Evolutionary conservation across 768 basidiomycete genomes (phyloP), one percentile per base, ranked within the genome.

Genomic region (Xerocomellus chrysenteron): DNA sequence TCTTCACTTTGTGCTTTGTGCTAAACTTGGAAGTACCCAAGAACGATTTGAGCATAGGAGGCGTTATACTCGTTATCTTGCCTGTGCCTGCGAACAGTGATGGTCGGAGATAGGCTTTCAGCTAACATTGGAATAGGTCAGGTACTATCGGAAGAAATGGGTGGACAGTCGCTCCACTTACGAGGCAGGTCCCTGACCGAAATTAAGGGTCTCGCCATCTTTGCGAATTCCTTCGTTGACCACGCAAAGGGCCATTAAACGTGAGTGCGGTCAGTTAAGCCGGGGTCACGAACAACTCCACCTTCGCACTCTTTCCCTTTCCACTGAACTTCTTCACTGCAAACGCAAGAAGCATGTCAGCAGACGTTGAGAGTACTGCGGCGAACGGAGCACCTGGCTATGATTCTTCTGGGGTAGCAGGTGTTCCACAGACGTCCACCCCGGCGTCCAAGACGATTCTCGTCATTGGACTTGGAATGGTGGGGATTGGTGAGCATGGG

Each of bases 381-480:
- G 4, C 37, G 49, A 40, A 46, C 9, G 35, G 39, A n/a, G 21
- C 37, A 40, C 36, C 49, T 46, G 3, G 21, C 17, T 1, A 44
- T 32, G 36, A 24, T 21, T 26, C 39, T 1, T 48, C n/a, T 21
- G 32, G 6, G 14, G 14, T 1, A 17, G 28, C 28, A 11, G 28
- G 28, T 12, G 17, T 50, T 24, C 42, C 28, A 11, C 42, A 13
- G 48, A 17, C 19, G 16, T 5, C 42, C 19, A 6, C 28, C 6
- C 16, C 36, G 33, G 30, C 21, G n/a, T 4, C 44, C n/a, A 56
- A 52, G 50, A 56, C 50, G 37, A 21, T 52, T 24, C 55, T 56
- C 14, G 50, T 56, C 24, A 45, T 52, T 26, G 55, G 55, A 11
- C 55, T 56, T 17, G 55, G 55, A 41, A 56, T 56, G 55, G 55